These are phyloP conservation scores for Aegilops longissima DNA, from an alignment of 176 grass and related monocot genomes.

Conservation along the genomic window DNA sequence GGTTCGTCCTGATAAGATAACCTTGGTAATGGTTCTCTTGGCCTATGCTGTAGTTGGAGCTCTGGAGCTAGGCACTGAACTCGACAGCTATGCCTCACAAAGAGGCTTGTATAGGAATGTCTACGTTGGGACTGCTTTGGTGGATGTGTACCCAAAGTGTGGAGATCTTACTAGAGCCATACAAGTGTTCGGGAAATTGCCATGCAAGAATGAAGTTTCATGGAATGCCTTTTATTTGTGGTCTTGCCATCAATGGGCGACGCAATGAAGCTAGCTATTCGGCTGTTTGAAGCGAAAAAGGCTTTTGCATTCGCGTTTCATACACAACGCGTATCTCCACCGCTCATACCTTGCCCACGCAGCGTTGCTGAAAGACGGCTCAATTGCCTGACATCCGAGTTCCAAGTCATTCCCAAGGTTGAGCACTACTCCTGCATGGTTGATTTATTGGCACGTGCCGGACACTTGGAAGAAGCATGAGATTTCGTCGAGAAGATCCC, in stretches of 20 bases:
- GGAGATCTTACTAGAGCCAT: constrained; percentile 56
- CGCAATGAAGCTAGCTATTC: constrained; percentile 57
- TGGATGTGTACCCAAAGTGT: constrained; percentile 85
- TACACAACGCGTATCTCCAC: no score
- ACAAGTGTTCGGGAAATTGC: constrained; percentile 56
- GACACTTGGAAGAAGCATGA: no score
- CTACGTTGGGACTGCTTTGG: constrained; percentile 74
- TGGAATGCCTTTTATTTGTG: constrained; percentile 87
- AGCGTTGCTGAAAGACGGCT: no score
- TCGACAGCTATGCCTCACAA: constrained; percentile 51
- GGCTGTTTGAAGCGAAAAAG: constrained; percentile 36
- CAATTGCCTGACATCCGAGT: no score
- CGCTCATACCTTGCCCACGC: no score
- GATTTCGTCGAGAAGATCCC: no score
- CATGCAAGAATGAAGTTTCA: constrained; percentile 61
- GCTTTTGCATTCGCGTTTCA: no score
- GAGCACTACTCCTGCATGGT: no score
- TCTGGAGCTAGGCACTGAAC: constrained; percentile 57
- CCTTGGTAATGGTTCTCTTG: constrained; percentile 68
- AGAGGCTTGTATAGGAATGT: constrained; percentile 61
- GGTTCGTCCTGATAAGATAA: constrained; percentile 63
- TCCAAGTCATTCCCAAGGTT: no score
- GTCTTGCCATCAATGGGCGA: background rate
- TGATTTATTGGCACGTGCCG: no score
- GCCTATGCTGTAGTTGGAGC: constrained; percentile 69